A percentile compares a stretch with the other conserved stretches of the same genome.
phyloP scores from a whole-genome alignment of 192 early-diverging fungal genomes.

The Coemansia sp. region DNA sequence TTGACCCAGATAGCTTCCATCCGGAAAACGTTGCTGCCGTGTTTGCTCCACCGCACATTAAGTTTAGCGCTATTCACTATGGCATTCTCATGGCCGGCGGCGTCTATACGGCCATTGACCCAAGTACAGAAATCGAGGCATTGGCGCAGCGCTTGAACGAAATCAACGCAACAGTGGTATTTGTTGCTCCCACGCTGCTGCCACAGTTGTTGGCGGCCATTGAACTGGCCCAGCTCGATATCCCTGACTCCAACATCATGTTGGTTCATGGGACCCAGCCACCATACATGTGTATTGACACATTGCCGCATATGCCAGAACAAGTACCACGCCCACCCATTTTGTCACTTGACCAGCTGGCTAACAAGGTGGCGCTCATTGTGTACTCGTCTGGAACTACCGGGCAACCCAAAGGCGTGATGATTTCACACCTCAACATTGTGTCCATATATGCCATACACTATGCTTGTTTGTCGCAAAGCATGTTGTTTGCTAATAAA shows the following conservation, averaged over 20 bases:
- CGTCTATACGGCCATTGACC: slow-evolving; percentile 17
- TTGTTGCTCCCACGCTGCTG: slow-evolving; percentile 25
- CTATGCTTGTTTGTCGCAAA: slow-evolving; percentile 1
- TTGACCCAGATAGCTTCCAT: not conserved
- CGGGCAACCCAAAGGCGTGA: slow-evolving; percentile 33
- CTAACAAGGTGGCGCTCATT: slow-evolving; percentile 21
- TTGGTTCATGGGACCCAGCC: not conserved
- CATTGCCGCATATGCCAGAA: too few relatives aligned
- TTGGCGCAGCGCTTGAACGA: slow-evolving; percentile 14
- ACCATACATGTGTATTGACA: too few relatives aligned
- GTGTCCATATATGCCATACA: slow-evolving; percentile 13
- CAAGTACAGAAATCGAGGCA: not conserved
- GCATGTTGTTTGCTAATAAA: too few relatives aligned
- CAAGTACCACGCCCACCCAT: not conserved
- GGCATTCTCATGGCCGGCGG: slow-evolving; percentile 40
- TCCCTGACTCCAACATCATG: slow-evolving; percentile 4
- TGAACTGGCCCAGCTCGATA: not conserved
- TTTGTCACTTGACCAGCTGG: slow-evolving; percentile 1
- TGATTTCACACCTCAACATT: slow-evolving; percentile 45
- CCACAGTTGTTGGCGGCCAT: slow-evolving; percentile 10
- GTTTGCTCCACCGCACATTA: slow-evolving; percentile 14
- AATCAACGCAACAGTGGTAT: slow-evolving; percentile 8
- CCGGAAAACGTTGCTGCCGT: slow-evolving; percentile 2
- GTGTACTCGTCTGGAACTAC: slow-evolving; percentile 46
- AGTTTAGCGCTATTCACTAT: slow-evolving; percentile 23